These are phyloP conservation scores for Chamaenerion angustifolium DNA, from an alignment of 345 rosid genomes.

Conservation along the genomic window DNA sequence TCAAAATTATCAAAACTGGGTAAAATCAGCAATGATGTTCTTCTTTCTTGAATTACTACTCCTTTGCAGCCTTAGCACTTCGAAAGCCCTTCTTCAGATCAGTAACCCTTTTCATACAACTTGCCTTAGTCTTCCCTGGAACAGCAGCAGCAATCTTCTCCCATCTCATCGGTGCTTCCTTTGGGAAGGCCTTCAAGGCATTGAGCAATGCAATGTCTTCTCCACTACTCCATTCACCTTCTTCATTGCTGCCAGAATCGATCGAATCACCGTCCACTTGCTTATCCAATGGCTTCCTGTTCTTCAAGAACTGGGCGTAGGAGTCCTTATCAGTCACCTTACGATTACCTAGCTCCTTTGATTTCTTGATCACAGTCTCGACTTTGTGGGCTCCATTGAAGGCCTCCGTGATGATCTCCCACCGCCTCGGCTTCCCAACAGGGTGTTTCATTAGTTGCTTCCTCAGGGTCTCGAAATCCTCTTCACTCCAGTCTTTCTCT, in stretches of 20 bases:
- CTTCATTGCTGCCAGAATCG: conserved; percentile 6
- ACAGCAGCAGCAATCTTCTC: conserved; percentile 87
- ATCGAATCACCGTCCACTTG: conserved; percentile 17
- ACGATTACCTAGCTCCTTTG: conserved; percentile 65
- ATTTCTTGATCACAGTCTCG: conserved; percentile 72
- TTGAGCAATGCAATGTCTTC: conserved; percentile 86
- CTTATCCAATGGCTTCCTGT: conserved; percentile 50
- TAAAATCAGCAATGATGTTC: not conserved
- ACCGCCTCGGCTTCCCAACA: conserved; percentile 67
- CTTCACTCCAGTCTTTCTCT: conserved; percentile 59
- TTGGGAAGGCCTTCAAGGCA: conserved; percentile 72
- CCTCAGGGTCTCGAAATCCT: conserved; percentile 59
- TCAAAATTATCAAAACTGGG: conserved; percentile 1
- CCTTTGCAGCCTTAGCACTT: conserved; percentile 54
- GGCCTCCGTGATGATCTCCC: conserved; percentile 66
- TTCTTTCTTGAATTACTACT: conserved; percentile 13
- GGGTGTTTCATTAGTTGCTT: conserved; percentile 75
- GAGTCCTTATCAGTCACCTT: conserved; percentile 51
- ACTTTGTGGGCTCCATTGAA: conserved; percentile 51
- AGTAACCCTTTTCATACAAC: conserved; percentile 76
- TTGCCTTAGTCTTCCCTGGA: conserved; percentile 65
- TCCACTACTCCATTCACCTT: conserved; percentile 41
- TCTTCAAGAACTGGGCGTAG: conserved; percentile 68
- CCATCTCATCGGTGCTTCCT: conserved; percentile 83
- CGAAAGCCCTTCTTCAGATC: conserved; percentile 66